Evolutionary conservation across 768 basidiomycete genomes (phyloP).

Genomic region (Austroboletus eburneus): DNA sequence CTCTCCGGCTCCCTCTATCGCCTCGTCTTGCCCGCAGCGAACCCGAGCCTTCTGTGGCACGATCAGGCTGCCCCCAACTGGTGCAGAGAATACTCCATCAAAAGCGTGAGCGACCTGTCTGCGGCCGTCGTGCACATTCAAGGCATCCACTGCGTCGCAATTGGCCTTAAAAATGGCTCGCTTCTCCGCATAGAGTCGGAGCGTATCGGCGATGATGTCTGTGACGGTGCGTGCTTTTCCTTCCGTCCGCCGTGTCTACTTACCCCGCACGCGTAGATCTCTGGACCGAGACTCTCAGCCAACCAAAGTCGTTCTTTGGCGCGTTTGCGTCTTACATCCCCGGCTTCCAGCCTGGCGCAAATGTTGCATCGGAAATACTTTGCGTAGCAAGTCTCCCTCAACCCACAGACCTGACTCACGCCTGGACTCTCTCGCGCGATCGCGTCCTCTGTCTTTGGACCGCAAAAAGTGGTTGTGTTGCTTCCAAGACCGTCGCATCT

Average conservation of each 20-base stretch:
- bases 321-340: slow-evolving; percentile 66
- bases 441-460: slow-evolving; percentile 84
- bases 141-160: slow-evolving; percentile 60
- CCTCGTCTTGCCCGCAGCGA: slow-evolving; percentile 57
- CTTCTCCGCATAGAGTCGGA: slow-evolving; percentile 70
- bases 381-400: slow-evolving; percentile 70
- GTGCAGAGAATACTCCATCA: slow-evolving; percentile 66
- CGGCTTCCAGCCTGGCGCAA: slow-evolving; percentile 40
- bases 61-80: slow-evolving; percentile 50
- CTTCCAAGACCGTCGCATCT: slow-evolving; percentile 50
- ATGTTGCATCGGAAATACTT: slow-evolving; percentile 57
- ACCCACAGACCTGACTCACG: slow-evolving; percentile 68
- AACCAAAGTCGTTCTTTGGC: slow-evolving; percentile 63
- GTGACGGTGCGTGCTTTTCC: slow-evolving; percentile 48
- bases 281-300: slow-evolving; percentile 64
- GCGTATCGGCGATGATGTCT: slow-evolving; percentile 46
- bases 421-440: slow-evolving; percentile 87
- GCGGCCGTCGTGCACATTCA: slow-evolving; percentile 59
- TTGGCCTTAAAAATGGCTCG: slow-evolving; percentile 57
- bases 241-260: slow-evolving; percentile 5
- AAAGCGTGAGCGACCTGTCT: slow-evolving; percentile 42
- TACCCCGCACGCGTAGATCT: slow-evolving; percentile 44
- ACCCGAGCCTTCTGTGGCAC: slow-evolving; percentile 54
- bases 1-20: slow-evolving; percentile 68
- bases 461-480: slow-evolving; percentile 67